A percentile compares a stretch with the other conserved stretches of the same genome.
phyloP scores from a whole-genome alignment of 306 rosid species.

The Gastrolobium bilobum region DNA sequence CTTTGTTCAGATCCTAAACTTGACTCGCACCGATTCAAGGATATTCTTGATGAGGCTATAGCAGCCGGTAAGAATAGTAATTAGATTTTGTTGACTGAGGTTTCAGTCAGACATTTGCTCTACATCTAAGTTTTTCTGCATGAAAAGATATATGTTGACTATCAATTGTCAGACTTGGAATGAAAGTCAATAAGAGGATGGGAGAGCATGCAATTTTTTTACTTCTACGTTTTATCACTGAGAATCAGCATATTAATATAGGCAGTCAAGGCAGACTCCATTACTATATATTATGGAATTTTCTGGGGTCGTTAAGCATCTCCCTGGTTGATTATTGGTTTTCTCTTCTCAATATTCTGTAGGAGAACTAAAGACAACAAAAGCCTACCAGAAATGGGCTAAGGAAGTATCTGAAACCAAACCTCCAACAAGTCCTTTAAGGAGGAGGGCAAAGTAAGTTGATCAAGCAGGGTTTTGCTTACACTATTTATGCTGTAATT shows the following conservation, averaged over 20 bases:
- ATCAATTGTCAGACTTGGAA: constrained; percentile 18
- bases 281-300: not conserved
- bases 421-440: constrained; percentile 84
- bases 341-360: not conserved
- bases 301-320: constrained; percentile 30
- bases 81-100: constrained; percentile 20
- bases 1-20: constrained; percentile 91
- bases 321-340: constrained; percentile 30
- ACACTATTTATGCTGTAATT: constrained; percentile 16
- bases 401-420: constrained; percentile 75
- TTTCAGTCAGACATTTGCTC: constrained; percentile 7
- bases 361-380: constrained; percentile 80
- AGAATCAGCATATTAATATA: not conserved
- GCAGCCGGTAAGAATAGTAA: constrained; percentile 67
- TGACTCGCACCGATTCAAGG: constrained; percentile 88
- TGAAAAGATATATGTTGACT: constrained; percentile 5
- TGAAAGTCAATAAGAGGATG: constrained; percentile 5
- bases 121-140: constrained; percentile 12
- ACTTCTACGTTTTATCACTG: not conserved
- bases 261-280: constrained; percentile 13
- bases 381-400: constrained; percentile 84
- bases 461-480: constrained; percentile 8
- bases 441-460: constrained; percentile 69
- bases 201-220: not conserved
- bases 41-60: constrained; percentile 78